These are phyloP conservation scores for Colletotrichum aenigma DNA, from an alignment of 2,329 filamentous ascomycete species.

Conservation along the genomic window DNA sequence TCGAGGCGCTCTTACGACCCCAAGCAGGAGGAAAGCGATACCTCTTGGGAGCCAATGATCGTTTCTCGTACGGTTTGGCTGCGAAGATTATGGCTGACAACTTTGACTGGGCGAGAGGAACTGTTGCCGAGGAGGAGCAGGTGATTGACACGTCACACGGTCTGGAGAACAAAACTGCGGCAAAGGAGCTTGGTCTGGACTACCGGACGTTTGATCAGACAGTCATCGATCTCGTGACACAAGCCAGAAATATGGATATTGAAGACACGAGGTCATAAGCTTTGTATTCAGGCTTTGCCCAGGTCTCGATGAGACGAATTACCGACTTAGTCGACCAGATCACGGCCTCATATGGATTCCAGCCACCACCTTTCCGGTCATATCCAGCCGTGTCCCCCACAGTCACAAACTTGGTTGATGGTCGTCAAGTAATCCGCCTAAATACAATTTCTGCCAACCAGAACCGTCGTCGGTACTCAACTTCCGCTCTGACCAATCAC, in stretches of 20 bases:
- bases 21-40: conserved; percentile 44
- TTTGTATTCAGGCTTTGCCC: background rate
- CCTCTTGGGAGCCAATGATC: conserved; percentile 41
- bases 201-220: conserved; percentile 40
- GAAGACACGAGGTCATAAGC: background rate
- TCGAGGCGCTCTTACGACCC: conserved; percentile 40
- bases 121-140: conserved; percentile 36
- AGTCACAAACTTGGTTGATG: background rate
- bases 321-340: background rate
- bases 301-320: background rate
- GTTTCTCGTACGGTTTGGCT: conserved; percentile 50
- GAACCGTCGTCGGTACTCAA: background rate
- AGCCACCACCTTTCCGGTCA: background rate
- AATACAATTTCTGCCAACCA: background rate
- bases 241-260: conserved; percentile 26
- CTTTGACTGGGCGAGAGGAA: conserved; percentile 39
- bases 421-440: background rate
- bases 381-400: background rate
- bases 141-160: conserved; percentile 40
- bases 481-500: background rate
- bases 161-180: conserved; percentile 45
- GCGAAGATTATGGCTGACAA: conserved; percentile 43
- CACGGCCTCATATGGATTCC: background rate
- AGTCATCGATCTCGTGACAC: conserved; percentile 35
- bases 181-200: conserved; percentile 40